A percentile compares a stretch with the other conserved stretches of the same genome.
phyloP scores from a whole-genome alignment of 2,329 filamentous ascomycete species.

The Trichoderma hamatum region DNA sequence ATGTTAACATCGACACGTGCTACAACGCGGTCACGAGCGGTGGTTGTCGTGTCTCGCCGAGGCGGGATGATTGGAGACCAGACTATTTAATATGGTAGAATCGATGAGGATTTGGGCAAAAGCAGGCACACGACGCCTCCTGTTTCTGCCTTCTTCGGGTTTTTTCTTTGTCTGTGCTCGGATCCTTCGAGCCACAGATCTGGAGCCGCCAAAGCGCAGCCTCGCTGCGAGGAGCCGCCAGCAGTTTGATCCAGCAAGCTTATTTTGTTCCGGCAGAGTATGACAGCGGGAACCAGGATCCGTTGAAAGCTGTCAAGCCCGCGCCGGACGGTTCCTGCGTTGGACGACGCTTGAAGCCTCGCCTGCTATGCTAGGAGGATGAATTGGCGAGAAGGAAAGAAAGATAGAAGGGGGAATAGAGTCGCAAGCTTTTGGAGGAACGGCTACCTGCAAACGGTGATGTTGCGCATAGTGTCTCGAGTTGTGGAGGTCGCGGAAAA shows the following conservation, averaged over 20 bases:
- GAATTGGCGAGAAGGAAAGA: conserved; percentile 13
- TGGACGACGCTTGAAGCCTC: conserved; percentile 23
- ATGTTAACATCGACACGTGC: conserved; percentile 14
- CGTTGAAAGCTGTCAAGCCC: conserved; percentile 14
- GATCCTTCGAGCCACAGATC: neutral
- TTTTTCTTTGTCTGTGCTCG: neutral
- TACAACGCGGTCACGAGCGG: neutral
- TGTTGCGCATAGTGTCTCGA: conserved; percentile 30
- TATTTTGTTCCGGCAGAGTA: neutral
- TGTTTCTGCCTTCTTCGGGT: neutral
- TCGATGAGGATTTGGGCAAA: neutral
- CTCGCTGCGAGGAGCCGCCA: conserved; percentile 13
- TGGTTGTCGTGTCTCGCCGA: neutral
- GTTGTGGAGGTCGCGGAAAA: conserved; percentile 27
- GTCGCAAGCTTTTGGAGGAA: conserved; percentile 24
- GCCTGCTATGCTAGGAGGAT: conserved; percentile 17
- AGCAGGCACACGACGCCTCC: neutral
- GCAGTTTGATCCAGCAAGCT: conserved; percentile 3
- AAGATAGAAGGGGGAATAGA: conserved; percentile 15
- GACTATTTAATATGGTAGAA: neutral
- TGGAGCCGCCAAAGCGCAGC: conserved; percentile 13
- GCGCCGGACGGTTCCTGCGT: conserved; percentile 20
- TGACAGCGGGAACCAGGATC: conserved; percentile 7
- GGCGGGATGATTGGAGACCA: neutral
- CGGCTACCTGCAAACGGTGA: conserved; percentile 27